These are phyloP conservation scores for Brassica hybrid DNA, from an alignment of 441 rosid species.

Conservation along the genomic window DNA sequence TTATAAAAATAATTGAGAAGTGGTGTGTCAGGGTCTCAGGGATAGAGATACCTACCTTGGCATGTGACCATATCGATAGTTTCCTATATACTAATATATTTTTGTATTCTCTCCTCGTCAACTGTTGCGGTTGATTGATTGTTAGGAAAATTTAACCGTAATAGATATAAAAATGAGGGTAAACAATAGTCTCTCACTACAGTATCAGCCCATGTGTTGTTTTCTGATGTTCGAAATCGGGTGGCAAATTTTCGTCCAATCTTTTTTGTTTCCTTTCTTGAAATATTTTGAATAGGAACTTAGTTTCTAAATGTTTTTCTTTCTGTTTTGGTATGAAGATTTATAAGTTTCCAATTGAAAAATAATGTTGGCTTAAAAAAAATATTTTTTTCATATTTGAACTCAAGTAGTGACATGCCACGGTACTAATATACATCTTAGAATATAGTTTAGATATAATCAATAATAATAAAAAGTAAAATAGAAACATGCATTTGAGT, in stretches of 20 bases:
- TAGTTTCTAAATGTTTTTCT: background rate
- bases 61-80: constrained; percentile 38
- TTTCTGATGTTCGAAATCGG: constrained; percentile 8
- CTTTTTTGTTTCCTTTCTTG: background rate
- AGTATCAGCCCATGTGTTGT: background rate
- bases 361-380: background rate
- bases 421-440: background rate
- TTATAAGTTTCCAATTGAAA: background rate
- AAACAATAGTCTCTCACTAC: background rate
- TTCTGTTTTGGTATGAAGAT: constrained; percentile 1
- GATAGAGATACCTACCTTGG: constrained; percentile 37
- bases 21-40: constrained; percentile 44
- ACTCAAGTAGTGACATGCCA: background rate
- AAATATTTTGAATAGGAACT: background rate
- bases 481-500: too few relatives aligned
- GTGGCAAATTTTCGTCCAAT: constrained; percentile 7
- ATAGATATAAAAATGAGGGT: background rate
- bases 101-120: constrained; percentile 11
- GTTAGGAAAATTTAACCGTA: background rate
- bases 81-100: constrained; percentile 11
- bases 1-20: constrained; percentile 33
- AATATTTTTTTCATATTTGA: background rate
- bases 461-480: background rate
- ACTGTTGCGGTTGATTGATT: background rate
- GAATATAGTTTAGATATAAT: background rate